Evolutionary conservation across 176 grass and related monocot species (phyloP), one percentile per base, ranked within the genome.

Genomic region (Triticum monococcum): DNA sequence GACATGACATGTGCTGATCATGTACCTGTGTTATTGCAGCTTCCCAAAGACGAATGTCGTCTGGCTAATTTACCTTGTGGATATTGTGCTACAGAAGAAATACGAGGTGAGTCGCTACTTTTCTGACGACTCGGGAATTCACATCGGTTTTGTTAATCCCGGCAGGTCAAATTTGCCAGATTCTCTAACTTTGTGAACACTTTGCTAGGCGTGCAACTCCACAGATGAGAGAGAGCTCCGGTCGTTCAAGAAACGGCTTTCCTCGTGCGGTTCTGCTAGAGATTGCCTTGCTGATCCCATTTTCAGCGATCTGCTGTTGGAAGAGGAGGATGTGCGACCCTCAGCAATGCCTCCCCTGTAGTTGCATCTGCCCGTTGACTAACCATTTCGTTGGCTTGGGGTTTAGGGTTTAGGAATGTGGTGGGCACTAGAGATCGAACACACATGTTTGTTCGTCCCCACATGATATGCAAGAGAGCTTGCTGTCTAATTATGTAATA

Each of bases 21-120:
- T 79, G 16, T 36, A 26, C 45, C 46, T 83, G 32, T 45, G 32
- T 45, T 23, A 12, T 75, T 89, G 76, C 91, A 98, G 96, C 84
- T 96, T 92, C 64, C 96, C 92, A 20, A 86, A 94, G 90, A 98
- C 93, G 36, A 98, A 98, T 72, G 91, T 94, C 11, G 88, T 85
- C n/a, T 98, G 96, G 96, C 68, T 98, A 83, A 77, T 96, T n/a
- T 98, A 98, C 85, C 91, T 98, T 17, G 92, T 98, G 2, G 93
- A 98, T 56, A 89, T 94, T 69, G 90, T 98, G 6, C 84, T 98
- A 31, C 48, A 45, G 9, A 96, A 98, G 79, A 94, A 94, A 88
- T 75, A 90, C 9, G 92, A 84, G 62, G 96, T 98, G 83, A 89
- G 93, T 88, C 85, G 14, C 45, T 18, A 36, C 17, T 82, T 81